These are phyloP conservation scores for Aspergillus flavus DNA, from an alignment of 2,329 filamentous ascomycete species.

Conservation along the genomic window DNA sequence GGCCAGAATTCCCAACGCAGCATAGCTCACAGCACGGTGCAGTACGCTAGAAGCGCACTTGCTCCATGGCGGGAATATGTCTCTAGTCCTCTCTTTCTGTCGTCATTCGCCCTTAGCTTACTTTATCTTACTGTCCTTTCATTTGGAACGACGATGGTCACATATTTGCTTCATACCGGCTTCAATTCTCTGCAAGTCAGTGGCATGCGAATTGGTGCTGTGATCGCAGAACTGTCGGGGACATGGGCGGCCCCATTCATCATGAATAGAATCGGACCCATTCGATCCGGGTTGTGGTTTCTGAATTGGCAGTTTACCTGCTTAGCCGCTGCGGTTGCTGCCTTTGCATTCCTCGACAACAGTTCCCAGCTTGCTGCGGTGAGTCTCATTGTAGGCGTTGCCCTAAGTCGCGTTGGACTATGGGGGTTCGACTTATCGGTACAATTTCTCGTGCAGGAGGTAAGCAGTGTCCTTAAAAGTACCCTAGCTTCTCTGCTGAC, in stretches of 20 bases:
- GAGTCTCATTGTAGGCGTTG: slow-evolving; percentile 54
- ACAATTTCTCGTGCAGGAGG: slow-evolving; percentile 65
- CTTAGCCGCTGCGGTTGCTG: slow-evolving; percentile 48
- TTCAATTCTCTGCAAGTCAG: slow-evolving; percentile 54
- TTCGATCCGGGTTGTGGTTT: slow-evolving; percentile 72
- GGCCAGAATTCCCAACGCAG: slow-evolving; percentile 38
- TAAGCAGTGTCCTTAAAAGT: slow-evolving; percentile 26
- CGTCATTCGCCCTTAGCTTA: slow-evolving; percentile 54
- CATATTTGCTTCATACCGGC: slow-evolving; percentile 55
- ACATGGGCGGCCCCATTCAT: slow-evolving; percentile 56
- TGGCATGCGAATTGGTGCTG: slow-evolving; percentile 50
- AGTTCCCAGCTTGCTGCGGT: slow-evolving; percentile 44
- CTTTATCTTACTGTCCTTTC: slow-evolving; percentile 60
- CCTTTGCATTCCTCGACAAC: slow-evolving; percentile 43
- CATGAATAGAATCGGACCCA: slow-evolving; percentile 56
- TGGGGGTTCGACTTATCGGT: slow-evolving; percentile 65
- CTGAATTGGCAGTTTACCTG: slow-evolving; percentile 67
- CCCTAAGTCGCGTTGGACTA: slow-evolving; percentile 62
- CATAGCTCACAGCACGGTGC: neutral
- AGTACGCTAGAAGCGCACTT: slow-evolving; percentile 11
- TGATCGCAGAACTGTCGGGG: slow-evolving; percentile 56
- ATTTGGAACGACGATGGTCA: slow-evolving; percentile 59
- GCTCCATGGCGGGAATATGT: slow-evolving; percentile 33
- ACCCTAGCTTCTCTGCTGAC: neutral
- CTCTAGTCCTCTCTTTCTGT: slow-evolving; percentile 37